Evolutionary conservation across 495 filamentous ascomycete genomes (phyloP).

Genomic region (Penicillium coprophilum): DNA sequence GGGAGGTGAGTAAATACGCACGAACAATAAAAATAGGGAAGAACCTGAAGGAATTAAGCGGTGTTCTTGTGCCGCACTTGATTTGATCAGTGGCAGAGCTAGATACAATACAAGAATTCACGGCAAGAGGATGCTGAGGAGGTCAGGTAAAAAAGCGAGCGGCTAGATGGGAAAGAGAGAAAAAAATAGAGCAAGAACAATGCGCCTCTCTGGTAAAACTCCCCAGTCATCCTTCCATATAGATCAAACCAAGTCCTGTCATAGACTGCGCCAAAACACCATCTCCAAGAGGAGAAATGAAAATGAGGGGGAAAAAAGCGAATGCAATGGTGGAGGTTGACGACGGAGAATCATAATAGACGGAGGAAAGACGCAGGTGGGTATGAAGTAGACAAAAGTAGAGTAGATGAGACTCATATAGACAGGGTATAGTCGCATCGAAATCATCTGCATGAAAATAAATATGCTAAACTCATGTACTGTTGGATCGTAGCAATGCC

Average conservation of each 20-base stretch:
- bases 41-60: not conserved
- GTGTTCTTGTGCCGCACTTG: slow-evolving; percentile 7
- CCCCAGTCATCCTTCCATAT: slow-evolving; percentile 28
- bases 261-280: slow-evolving; percentile 31
- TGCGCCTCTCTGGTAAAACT: slow-evolving; percentile 27
- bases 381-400: slow-evolving; percentile 23
- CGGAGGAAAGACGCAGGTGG: slow-evolving; percentile 13
- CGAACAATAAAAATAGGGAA: not conserved
- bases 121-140: slow-evolving; percentile 3
- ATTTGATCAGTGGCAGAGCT: slow-evolving; percentile 17
- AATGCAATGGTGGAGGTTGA: slow-evolving; percentile 24
- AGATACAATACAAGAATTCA: slow-evolving; percentile 29
- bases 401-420: slow-evolving; percentile 27
- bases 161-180: slow-evolving; percentile 20
- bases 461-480: slow-evolving; percentile 33
- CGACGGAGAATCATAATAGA: slow-evolving; percentile 8
- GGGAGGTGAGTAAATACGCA: not conserved
- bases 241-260: slow-evolving; percentile 22
- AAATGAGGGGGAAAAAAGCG: slow-evolving; percentile 17
- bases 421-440: slow-evolving; percentile 35
- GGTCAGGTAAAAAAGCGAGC: slow-evolving; percentile 12
- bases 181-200: slow-evolving; percentile 4
- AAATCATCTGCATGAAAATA: slow-evolving; percentile 26
- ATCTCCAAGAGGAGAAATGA: slow-evolving; percentile 7
- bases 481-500: slow-evolving; percentile 44